Base-by-base conservation (phyloP, 2,329 filamentous ascomycete genomes). In the Fusarium pilosicola region DNA sequence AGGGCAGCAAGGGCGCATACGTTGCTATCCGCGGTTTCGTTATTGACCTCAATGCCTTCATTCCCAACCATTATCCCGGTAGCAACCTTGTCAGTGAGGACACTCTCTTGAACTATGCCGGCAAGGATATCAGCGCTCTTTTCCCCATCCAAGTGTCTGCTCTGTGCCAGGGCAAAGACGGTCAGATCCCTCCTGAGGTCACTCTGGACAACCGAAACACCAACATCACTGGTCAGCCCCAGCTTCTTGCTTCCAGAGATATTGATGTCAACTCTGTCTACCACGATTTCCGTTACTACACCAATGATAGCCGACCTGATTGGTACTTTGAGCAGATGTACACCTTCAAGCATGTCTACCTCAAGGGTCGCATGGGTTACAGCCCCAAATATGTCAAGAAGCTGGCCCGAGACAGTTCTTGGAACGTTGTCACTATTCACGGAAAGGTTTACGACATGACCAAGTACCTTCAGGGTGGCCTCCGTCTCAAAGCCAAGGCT, bases 61-160 rank as follows among this genome's bases (percentile, higher is more conserved):
- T 70, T 79, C 87, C 92, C 48, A 90, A 93, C 6, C 85, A 85
- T 34, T 97, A 99, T 81, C 97, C 97, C 80, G 86, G 84, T 22
- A 85, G 85, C 46, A 82, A 90, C 24, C 54, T 90, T 89, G 70
- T 87, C 89, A 56, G 55, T 7, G 74, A 73, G 39, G 90, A 90
- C 71, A 84, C 87, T 13, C 83, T 98, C 52, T 86, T 92, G 72
- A 92, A 93, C 76, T 99, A 98, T 77, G 95, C 93, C 54, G 96
- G 96, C 60, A 84, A 90, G 48, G 97, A 99, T 79, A 92, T 95
- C n/a, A 97, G 94, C 28, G 86, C 89, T 44, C 87, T 99, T 17
- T 99, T 99, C 84, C 96, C 97, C 0, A 88, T 99, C 2, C 96
- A 99, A 81, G 96, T 99, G 22, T 97, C 93, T 9, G 95, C 96